Conservation (phyloP, 73 alveolate species). For the Tetrahymena thermophila region DNA sequence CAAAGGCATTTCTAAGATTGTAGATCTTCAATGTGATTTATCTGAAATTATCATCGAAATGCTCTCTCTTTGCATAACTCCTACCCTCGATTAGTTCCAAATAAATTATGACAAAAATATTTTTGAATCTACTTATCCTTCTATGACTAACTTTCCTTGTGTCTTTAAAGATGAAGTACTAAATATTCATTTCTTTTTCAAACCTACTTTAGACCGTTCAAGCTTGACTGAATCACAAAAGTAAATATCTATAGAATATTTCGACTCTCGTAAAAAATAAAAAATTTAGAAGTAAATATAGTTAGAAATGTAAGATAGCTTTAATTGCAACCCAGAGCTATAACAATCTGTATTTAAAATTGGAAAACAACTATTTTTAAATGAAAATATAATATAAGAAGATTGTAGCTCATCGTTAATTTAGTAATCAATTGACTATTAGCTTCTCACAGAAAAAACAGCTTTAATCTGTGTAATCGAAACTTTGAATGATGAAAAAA, state of each 20-base stretch:
- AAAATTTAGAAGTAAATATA: no score
- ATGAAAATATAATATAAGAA: neutral
- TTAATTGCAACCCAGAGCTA: neutral
- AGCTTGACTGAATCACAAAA: neutral
- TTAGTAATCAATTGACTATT: neutral
- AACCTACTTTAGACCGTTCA: neutral
- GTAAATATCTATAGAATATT: neutral
- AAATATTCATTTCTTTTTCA: neutral
- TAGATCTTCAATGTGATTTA: neutral
- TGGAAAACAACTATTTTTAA: neutral
- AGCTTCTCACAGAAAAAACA: neutral
- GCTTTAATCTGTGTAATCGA: neutral
- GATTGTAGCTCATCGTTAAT: neutral
- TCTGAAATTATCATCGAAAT: neutral
- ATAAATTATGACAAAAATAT: neutral
- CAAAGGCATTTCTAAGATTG: neutral
- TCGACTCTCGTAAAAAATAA: neutral
- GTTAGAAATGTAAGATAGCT: neutral
- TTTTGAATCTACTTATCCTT: neutral
- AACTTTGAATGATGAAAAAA: neutral
- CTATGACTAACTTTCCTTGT: neutral
- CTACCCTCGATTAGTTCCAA: neutral
- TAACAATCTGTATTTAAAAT: neutral
- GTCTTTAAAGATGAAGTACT: neutral
- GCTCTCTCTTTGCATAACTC: neutral